Base-by-base conservation (phyloP, 768 basidiomycete species). In the Mycena maculata region DNA sequence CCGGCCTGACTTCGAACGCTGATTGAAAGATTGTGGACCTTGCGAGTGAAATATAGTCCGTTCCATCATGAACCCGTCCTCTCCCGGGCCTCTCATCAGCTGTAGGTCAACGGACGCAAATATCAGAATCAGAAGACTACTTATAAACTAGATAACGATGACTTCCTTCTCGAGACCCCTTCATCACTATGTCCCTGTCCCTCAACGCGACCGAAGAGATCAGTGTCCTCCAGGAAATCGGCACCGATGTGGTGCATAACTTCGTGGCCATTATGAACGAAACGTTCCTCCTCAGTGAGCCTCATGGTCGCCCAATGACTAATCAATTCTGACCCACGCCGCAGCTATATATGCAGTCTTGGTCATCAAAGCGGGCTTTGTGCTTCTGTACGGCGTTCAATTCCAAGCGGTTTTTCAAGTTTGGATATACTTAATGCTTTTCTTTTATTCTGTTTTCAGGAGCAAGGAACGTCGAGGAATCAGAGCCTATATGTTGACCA, bases 261-360 rank as follows among this genome's bases (percentile, higher is more conserved):
- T 70, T 70, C 39, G 42, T 62, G 1, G 59, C 69, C 6, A 70
- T 70, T 33, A 39, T 49, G 13, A 44, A 67, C 28, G 28, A 70
- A 4, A 70, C 69, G 12, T 15, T 67, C 20, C 20, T 31, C 2
- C 28, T 70, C 15, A 67, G 69, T 70, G 33, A 42, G 60, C 45
- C 15, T 30, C 22, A 13, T 25, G 12, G 31, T 16, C 20, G n/a
- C 20, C 16, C 10, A 11, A 28, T 23, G 20, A 2, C 20, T 33
- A 10, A 44, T 22, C 22, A 44, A n/a, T 9, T 44, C 12, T 22
- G 20, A 22, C 42, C 6, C 20, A 11, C 27, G 13, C 22, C 11
- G 8, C 63, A 70, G 68, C 68, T 16, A 15, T 66, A 18, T 70
- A 70, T 39, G 58, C 44, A 1, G 50, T 27, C 54, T 18, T 70